Base-by-base conservation (phyloP, 192 early-diverging fungal genomes). In the Dissophora ornata region DNA sequence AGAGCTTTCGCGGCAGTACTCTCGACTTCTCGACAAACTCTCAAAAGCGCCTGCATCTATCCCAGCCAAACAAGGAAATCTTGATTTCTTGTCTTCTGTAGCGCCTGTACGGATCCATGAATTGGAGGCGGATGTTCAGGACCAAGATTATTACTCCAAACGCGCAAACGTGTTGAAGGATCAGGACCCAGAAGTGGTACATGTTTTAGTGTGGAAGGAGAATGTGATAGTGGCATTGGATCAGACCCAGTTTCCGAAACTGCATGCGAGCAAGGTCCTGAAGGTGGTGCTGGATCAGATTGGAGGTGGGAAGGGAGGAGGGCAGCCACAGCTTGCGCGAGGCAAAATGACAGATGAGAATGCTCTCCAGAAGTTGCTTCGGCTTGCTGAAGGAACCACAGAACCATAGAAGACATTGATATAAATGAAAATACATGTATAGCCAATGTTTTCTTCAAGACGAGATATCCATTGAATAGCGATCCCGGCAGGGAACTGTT, bases 281-380 rank as follows among this genome's bases (percentile, higher is more conserved):
- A 83, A 82, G 69, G 57, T 60, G 8, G 45, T 86, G 16, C 44
- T 86, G 33, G 79, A 69, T 13, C 64, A 67, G 49, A 57, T 82
- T 42, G 81, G 81, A 29, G 84, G 84, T 3, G 73, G 73, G 3
- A 81, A 81, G 56, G 84, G 84, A 3, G 84, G 84, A 21, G 84
- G 84, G 29, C 81, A 86, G 48, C 71, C 65, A 2, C 82, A 84
- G 65, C 67, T 82, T 29, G 84, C 84, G 4, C 73, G 83, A 54
- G 82, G 80, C 16, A 53, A 62, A 55, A 68, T 68, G 48, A 32
- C 47, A 4, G 36, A 24, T 18, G 47, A 38, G 18, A 16, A 28
- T 11, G 60, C 48, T 2, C 21, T 61, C 2, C 45, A 49, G 10
- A 61, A 69, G 24, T n/a, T 53, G 29, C 38, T 71, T 54, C 45